Evolutionary conservation across 805 yeast species (phyloP), one percentile per base, ranked within the genome.

Genomic region (Wickerhamomyces subpelliculosus): DNA sequence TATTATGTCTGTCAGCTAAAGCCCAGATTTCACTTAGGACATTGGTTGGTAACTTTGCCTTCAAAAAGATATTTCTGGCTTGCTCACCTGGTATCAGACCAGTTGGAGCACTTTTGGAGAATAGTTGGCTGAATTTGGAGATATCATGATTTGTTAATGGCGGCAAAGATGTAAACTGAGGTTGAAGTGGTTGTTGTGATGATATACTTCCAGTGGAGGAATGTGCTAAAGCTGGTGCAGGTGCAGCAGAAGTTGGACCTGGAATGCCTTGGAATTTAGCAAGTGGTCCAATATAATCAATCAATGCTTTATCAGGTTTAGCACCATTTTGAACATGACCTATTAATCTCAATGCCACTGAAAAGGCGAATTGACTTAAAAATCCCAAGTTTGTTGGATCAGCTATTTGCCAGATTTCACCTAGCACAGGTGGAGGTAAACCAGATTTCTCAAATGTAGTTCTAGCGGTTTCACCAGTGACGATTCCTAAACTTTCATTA

Each of bases 391-490:
- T 87, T 42, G 78, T 80, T n/a, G 75, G 73, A 62, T 93, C 99
- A n/a, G 96, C 88, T 26, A 84, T 58, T 58, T 84, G 89, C 98
- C 98, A 93, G 45, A 93, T 80, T 60, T 88, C 93, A 9, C 96
- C 95, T 26, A 93, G 68, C 23, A 74, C 64, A 14, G 79, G 68
- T 4, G 94, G 81, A 6, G 93, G 79, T 34, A 93, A 69, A 2
- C 95, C 94, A 4, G 94, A 80, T 42, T 83, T 84, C 51, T 88
- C 95, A 46, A 93, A 78, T 7, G 94, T 68, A 11, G 86, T 71
- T 47, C 93, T 76, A 11, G 95, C 85, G 28, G 80, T 78, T 27
- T 83, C 89, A 26, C 98, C 98, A 4, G 96, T 84, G 41, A 90
- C 83, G 23, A 82, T 70, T 5, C 96, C 96, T 32, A 82, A 63